Percentiles rank a stretch among this genome's conserved stretches.
phyloP scores from a whole-genome alignment of 192 early-diverging fungal species.

The Diversispora epigaea region DNA sequence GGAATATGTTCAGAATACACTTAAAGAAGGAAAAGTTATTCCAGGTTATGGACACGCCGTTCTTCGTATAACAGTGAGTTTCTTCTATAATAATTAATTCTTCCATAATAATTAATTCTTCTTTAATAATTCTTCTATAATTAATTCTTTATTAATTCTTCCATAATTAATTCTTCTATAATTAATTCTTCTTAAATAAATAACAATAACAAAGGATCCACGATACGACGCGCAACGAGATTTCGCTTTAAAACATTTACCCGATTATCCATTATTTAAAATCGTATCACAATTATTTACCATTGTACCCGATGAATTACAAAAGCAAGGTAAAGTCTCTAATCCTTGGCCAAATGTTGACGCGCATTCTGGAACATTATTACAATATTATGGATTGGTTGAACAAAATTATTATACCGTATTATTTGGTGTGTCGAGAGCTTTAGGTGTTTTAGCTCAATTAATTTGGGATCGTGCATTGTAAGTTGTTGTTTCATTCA shows the following conservation, averaged over 20 bases:
- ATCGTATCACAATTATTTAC: constrained; percentile 95
- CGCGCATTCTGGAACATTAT: constrained; percentile 96
- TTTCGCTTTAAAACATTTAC: constrained; percentile 98
- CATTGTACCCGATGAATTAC: constrained; percentile 92
- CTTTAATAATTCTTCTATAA: neutral
- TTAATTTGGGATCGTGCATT: constrained; percentile 98
- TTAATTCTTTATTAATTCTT: neutral
- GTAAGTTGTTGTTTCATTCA: constrained; percentile 11
- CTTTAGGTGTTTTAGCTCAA: constrained; percentile 91
- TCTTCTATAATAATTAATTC: neutral
- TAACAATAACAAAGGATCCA: constrained; percentile 84
- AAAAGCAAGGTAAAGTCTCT: constrained; percentile 99
- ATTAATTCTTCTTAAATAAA: neutral
- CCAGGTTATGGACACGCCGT: constrained; percentile 99
- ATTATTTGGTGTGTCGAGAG: constrained; percentile 97
- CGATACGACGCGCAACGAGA: constrained; percentile 98
- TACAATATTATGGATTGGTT: constrained; percentile 93
- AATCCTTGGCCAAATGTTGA: constrained; percentile 99
- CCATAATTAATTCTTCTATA: too few relatives aligned
- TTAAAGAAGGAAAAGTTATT: constrained; percentile 95
- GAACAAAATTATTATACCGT: constrained; percentile 99
- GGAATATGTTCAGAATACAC: constrained; percentile 94
- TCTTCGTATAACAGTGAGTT: constrained; percentile 65
- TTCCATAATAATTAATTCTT: neutral
- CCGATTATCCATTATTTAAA: constrained; percentile 95